Base-by-base conservation (phyloP, 495 filamentous ascomycete species). In the Podospora tetraspora region DNA sequence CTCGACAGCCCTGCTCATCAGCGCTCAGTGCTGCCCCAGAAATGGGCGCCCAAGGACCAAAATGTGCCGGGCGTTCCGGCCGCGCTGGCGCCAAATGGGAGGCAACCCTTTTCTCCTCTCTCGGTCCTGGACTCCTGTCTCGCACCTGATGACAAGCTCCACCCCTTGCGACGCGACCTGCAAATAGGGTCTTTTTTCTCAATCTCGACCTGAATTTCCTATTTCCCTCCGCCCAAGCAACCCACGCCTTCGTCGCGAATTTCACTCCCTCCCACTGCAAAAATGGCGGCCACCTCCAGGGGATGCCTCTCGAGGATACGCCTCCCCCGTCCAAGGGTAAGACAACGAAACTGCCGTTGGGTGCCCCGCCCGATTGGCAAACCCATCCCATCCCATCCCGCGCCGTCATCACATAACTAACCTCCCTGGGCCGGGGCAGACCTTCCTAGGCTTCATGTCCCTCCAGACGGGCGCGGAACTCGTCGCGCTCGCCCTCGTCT, bases 401-500 rank as follows among this genome's bases (percentile, higher is more conserved):
- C 12, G 16, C 27, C 29, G 29, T 69, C 67, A 57, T 30, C 27
- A 52, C 57, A 23, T 22, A 52, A 57, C 61, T 57, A 25, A 34
- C 34, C 27, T 58, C 34, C 3, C 34, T 13, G 34, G 6, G 23
- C 13, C 34, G 12, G 6, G 23, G 56, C 61, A 93, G 91, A 86
- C 87, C 61, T 96, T 96, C 80, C 87, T 96, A 70, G 90, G 90
- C 76, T 76, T 92, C 69, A 91, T 96, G 82, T 91, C 90, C 78
- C 88, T 97, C 63, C 90, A 91, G 68, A 93, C 91, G 34, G 93
- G 91, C 72, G 89, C 91, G 57, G 91, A 94, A 66, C 82, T 96
- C 66, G 90, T 95, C 67, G 87, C 90, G 7, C 82, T 94, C 69
- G 88, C 90, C 12, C 82, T 94, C 65, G 79, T 95, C 30, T 84